Base-by-base conservation (phyloP, 164 flowering plant genomes). In the Magnolia changhungtana region DNA sequence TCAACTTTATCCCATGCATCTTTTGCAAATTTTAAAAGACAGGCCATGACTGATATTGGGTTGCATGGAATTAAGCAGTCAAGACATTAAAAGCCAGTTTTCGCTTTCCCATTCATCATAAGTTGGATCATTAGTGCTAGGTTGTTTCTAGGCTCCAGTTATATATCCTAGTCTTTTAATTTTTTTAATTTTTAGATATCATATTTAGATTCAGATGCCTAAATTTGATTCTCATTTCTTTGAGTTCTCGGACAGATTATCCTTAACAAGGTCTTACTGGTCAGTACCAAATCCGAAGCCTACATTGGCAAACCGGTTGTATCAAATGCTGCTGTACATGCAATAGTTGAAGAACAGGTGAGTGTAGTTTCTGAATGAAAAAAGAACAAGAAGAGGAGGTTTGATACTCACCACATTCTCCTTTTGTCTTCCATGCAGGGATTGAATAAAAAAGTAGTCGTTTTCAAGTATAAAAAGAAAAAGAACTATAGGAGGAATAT, bases 291-390 rank as follows among this genome's bases (percentile, higher is more conserved):
- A 84, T 84, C 91, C 72, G 84, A 80, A 23, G 84, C 95, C 49
- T 96, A 89, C 64, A 85, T 96, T 74, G 99, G 99, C 24, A 85
- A 88, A 77, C 99, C 98, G 20, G 78, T 96, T 2, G 99, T 96
- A 76, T 77, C 88, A 11, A 90, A 94, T 84, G 97, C 99, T 74
- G 90, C 83, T 49, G 99, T 96, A 16, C 96, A 96, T 88, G 99
- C 99, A 8, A 90, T 94, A 23, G 95, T 96, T 27, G 99, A 96
- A 81, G 98, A 94, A 78, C 93, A 91, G 87, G 98, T 94, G 78
- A 49, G 69, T 18, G 1, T 9, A 63, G 63, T 66, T 64, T 64
- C 67, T n/a, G 9, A 16, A 64, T n/a, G 9, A 8, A n/a, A 8
- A 21, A 19, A 61, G 23, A 71, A 50, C 10, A 65, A 11, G 23